Evolutionary conservation across 768 basidiomycete genomes (phyloP).

Genomic region (Russula brevipes): DNA sequence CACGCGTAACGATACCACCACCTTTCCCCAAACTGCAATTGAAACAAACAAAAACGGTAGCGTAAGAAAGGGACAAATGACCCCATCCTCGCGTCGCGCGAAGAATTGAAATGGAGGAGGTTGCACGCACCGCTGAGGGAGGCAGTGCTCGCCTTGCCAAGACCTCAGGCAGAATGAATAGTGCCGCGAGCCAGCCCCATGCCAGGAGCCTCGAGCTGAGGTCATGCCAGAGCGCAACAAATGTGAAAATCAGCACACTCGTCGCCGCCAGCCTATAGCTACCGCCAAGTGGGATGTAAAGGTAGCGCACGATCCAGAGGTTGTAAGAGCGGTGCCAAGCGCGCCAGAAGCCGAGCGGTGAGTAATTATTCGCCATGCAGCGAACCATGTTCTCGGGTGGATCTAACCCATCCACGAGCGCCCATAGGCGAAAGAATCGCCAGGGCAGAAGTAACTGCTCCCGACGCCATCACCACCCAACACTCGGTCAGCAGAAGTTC

Average conservation of each 20-base stretch:
- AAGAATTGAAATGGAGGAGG: neutral
- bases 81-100: neutral
- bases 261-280: slow-evolving; percentile 51
- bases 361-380: slow-evolving; percentile 98
- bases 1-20: slow-evolving; percentile 85
- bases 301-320: slow-evolving; percentile 87
- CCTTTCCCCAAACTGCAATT: slow-evolving; percentile 53
- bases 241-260: slow-evolving; percentile 81
- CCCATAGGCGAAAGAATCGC: slow-evolving; percentile 97
- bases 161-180: slow-evolving; percentile 88
- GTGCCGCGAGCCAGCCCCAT: slow-evolving; percentile 94
- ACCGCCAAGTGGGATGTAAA: slow-evolving; percentile 92
- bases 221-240: slow-evolving; percentile 98
- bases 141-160: slow-evolving; percentile 57
- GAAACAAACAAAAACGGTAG: neutral
- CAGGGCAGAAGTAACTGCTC: slow-evolving; percentile 86
- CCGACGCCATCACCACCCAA: slow-evolving; percentile 2
- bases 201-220: slow-evolving; percentile 79
- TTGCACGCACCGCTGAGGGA: slow-evolving; percentile 49
- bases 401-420: slow-evolving; percentile 80
- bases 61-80: neutral
- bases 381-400: slow-evolving; percentile 98
- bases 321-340: slow-evolving; percentile 97
- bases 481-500: neutral
- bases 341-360: slow-evolving; percentile 87